A percentile compares a stretch with the other conserved stretches of the same genome.
phyloP scores from a whole-genome alignment of 2,329 filamentous ascomycete species.

The Daldinia eschscholtzii region DNA sequence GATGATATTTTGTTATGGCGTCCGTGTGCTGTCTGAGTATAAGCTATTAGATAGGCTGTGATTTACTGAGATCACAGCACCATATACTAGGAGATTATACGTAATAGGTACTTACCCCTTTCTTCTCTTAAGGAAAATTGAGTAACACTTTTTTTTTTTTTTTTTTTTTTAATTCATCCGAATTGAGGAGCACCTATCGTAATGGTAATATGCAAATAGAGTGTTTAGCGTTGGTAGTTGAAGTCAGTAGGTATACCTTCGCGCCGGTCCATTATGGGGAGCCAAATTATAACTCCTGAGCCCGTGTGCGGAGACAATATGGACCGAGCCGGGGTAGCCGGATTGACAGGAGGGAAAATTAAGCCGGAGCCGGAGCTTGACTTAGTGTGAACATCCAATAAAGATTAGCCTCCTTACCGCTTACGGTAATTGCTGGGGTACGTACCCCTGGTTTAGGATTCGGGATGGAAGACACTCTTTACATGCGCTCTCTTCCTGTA shows the following conservation, averaged over 20 bases:
- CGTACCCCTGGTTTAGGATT: neutral
- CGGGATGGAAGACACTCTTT: neutral
- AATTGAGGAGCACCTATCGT: no score
- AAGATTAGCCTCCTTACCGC: conserved; percentile 11
- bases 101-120: no score
- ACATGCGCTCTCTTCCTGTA: neutral
- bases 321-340: conserved; percentile 12
- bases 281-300: neutral
- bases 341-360: conserved; percentile 7
- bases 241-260: neutral
- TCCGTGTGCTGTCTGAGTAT: neutral
- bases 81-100: neutral
- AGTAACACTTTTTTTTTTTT: no score
- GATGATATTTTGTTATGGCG: neutral
- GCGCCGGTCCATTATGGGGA: neutral
- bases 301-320: conserved; percentile 20
- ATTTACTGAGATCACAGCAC: neutral
- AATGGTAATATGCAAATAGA: neutral
- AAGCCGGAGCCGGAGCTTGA: conserved; percentile 11
- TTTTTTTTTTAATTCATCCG: no score
- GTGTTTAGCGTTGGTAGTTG: neutral
- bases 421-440: conserved; percentile 18
- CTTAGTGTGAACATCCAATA: neutral
- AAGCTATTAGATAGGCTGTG: no score
- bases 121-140: no score